Conservation (phyloP, 371 early-diverging fungal genomes). For the Entomophthora muscae region DNA sequence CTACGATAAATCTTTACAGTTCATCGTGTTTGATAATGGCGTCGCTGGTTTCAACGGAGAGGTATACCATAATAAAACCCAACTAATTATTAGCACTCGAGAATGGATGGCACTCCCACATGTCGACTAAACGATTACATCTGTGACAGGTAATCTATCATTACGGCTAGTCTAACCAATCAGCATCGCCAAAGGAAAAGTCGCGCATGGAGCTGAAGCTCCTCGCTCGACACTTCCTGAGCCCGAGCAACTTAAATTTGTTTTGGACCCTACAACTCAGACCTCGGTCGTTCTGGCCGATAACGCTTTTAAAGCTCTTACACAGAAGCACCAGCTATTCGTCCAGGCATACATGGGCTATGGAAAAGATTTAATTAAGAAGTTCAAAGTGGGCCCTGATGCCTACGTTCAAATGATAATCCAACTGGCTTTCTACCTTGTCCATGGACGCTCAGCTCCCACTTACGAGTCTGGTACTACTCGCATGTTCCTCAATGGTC, state of each 20-base stretch:
- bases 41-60: slow-evolving; percentile 90
- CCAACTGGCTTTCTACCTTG: slow-evolving; percentile 86
- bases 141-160: too few species aligned
- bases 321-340: slow-evolving; percentile 57
- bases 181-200: slow-evolving; percentile 28
- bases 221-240: slow-evolving; percentile 30
- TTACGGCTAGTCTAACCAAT: too few species aligned
- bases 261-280: slow-evolving; percentile 28
- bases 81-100: slow-evolving; percentile 43
- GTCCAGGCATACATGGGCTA: slow-evolving; percentile 66
- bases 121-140: slow-evolving; percentile 45
- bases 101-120: slow-evolving; percentile 92
- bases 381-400: slow-evolving; percentile 73
- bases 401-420: slow-evolving; percentile 90
- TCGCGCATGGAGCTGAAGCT: slow-evolving; percentile 34
- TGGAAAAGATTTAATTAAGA: slow-evolving; percentile 85
- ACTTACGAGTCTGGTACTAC: slow-evolving; percentile 91
- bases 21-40: slow-evolving; percentile 89
- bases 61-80: slow-evolving; percentile 12
- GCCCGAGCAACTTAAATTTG: slow-evolving; percentile 51
- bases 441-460: slow-evolving; percentile 55
- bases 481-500: slow-evolving; percentile 74
- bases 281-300: slow-evolving; percentile 40
- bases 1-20: slow-evolving; percentile 85
- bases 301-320: slow-evolving; percentile 41